Base-by-base conservation (phyloP, 192 early-diverging fungal species). In the Coemansia sp. region DNA sequence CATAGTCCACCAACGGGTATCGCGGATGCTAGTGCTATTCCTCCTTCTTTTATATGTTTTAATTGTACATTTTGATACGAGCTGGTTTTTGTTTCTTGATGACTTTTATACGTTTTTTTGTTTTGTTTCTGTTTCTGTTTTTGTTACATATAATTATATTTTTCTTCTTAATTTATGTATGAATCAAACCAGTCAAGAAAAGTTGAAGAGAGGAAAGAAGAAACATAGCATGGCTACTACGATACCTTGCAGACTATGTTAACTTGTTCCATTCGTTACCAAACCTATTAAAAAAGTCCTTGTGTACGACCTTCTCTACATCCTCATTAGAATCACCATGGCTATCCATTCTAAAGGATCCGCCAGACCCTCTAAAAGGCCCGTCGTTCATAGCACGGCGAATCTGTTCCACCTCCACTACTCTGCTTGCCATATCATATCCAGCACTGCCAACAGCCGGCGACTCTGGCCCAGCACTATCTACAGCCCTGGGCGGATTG, bases 381-480 rank as follows among this genome's bases (percentile, higher is more conserved):
- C n/a, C n/a, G n/a, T n/a, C n/a, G n/a, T n/a, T n/a, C n/a, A n/a
- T n/a, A n/a, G n/a, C n/a, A n/a, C n/a, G n/a, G n/a, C n/a, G n/a
- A n/a, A n/a, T n/a, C n/a, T n/a, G n/a, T n/a, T n/a, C n/a, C n/a
- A n/a, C n/a, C n/a, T n/a, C n/a, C n/a, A n/a, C n/a, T n/a, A n/a
- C n/a, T n/a, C n/a, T n/a, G n/a, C n/a, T n/a, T n/a, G n/a, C n/a
- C n/a, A n/a, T n/a, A n/a, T n/a, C n/a, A n/a, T n/a, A n/a, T n/a
- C n/a, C n/a, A n/a, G 34, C 10, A 2, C n/a, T 20, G 19, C 3
- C 19, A 40, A n/a, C 14, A 0, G 10, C 26, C 6, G 67, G 67
- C 40, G 67, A 71, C 47, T 71, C 67, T 4, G 67, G 67, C 9
- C 54, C 67, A 13, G 67, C 67, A 32, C 67, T 70, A 51, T 70